These are phyloP conservation scores for Candida odintsovae DNA, from an alignment of 805 yeast genomes.

Conservation along the genomic window DNA sequence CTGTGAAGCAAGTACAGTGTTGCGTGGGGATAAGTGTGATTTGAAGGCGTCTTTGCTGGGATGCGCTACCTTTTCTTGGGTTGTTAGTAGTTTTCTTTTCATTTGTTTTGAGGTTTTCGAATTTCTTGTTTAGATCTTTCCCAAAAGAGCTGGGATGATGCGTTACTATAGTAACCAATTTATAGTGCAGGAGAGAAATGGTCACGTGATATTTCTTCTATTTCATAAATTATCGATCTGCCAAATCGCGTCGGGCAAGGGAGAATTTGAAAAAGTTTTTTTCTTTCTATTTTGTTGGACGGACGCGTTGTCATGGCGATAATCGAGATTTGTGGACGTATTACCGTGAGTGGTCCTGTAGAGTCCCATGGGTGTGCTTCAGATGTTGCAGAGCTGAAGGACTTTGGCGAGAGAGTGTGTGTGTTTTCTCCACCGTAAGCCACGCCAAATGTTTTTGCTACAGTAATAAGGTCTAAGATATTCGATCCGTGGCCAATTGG, in stretches of 20 bases:
- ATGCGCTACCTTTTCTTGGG: not conserved
- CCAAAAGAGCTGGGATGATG: not conserved
- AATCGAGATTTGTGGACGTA: not conserved
- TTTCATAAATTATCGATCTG: not conserved
- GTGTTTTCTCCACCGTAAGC: too few species aligned
- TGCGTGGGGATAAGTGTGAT: not conserved
- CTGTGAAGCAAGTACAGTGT: not conserved
- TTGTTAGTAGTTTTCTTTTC: not conserved
- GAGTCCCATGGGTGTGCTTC: too few species aligned
- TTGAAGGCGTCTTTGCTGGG: not conserved
- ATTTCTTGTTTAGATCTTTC: constrained; percentile 3
- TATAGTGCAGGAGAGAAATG: not conserved
- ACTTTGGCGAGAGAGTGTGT: too few species aligned
- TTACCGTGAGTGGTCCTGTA: too few species aligned
- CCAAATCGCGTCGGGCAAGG: not conserved
- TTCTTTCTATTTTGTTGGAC: not conserved
- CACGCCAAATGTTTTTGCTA: too few species aligned
- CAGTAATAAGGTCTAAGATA: too few species aligned
- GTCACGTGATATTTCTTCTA: not conserved
- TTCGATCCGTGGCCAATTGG: too few species aligned
- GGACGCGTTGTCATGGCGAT: not conserved
- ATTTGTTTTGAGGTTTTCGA: not conserved
- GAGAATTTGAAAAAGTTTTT: too few species aligned
- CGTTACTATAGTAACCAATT: not conserved
- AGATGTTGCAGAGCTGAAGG: too few species aligned